A percentile compares a stretch with the other conserved stretches of the same genome.
Evolutionary conservation across 306 rosid genomes (phyloP).

Genomic region (Castanea crenata): DNA sequence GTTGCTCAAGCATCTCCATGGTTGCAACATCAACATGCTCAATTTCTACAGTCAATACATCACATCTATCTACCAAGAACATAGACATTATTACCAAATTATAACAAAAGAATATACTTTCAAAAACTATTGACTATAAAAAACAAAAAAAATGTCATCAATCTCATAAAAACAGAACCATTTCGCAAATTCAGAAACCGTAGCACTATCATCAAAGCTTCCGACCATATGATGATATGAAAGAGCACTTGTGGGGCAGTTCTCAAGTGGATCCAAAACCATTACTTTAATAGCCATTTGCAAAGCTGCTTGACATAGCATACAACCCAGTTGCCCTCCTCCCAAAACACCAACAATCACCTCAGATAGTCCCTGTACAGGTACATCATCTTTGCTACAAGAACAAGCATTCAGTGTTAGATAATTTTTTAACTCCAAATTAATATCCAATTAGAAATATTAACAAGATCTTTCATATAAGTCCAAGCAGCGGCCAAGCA

Average conservation of each 20-base stretch:
- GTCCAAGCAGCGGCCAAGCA: neutral
- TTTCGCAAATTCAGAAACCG: conserved; percentile 72
- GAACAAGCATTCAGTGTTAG: neutral
- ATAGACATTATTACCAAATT: neutral
- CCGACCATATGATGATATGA: conserved; percentile 78
- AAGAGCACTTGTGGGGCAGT: conserved; percentile 68
- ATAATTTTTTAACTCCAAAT: no score
- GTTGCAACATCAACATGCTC: conserved; percentile 91
- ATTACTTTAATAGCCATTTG: conserved; percentile 73
- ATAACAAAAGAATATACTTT: no score
- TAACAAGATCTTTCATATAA: neutral
- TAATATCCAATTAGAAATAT: neutral
- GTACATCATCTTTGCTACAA: conserved; percentile 43
- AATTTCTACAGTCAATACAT: conserved; percentile 85
- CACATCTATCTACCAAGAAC: conserved; percentile 56
- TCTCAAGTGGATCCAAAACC: conserved; percentile 72
- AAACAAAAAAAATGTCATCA: neutral
- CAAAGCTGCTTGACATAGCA: conserved; percentile 96
- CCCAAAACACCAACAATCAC: conserved; percentile 83
- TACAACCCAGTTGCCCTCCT: conserved; percentile 92
- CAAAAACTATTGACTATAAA: no score
- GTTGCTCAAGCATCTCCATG: conserved; percentile 86
- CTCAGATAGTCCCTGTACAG: conserved; percentile 64
- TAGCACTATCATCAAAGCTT: conserved; percentile 70
- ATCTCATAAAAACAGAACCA: conserved; percentile 46